Percentiles rank a stretch among this genome's conserved stretches.
Conservation (phyloP, 805 yeast genomes). For the Wickerhamomyces alni region DNA sequence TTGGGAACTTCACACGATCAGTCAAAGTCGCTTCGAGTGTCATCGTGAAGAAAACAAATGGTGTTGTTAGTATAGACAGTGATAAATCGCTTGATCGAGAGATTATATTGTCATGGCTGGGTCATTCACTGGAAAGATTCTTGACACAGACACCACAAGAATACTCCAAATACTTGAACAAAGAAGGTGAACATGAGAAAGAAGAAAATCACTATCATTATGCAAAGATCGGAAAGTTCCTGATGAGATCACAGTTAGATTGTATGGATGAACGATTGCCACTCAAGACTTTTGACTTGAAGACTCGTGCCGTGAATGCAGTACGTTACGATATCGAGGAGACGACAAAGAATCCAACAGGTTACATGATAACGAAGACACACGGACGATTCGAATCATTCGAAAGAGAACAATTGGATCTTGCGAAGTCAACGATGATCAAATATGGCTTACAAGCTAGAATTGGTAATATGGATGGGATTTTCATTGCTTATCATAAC, state of each 20-base stretch:
- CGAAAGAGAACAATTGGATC: conserved; percentile 72
- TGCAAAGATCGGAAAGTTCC: conserved; percentile 57
- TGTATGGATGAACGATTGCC: conserved; percentile 73
- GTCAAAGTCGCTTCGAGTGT: conserved; percentile 47
- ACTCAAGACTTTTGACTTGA: conserved; percentile 85
- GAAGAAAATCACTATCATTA: conserved; percentile 57
- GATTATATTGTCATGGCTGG: conserved; percentile 64
- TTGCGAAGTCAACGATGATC: conserved; percentile 67
- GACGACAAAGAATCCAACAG: conserved; percentile 38
- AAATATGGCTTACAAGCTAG: conserved; percentile 90
- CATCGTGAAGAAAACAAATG: conserved; percentile 35
- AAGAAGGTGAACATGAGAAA: conserved; percentile 15
- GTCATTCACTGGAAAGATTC: conserved; percentile 73
- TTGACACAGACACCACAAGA: conserved; percentile 55
- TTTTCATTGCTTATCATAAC: conserved; percentile 88
- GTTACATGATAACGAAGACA: conserved; percentile 59
- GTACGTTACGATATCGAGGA: conserved; percentile 67
- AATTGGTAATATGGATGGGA: conserved; percentile 96
- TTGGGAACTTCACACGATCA: conserved; percentile 34
- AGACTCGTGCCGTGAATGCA: conserved; percentile 86
- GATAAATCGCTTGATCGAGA: conserved; percentile 67
- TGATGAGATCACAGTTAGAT: conserved; percentile 89
- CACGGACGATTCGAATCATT: conserved; percentile 73
- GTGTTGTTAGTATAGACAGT: conserved; percentile 57
- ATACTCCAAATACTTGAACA: conserved; percentile 32